phyloP scores from a whole-genome alignment of 306 rosid genomes.

The Vigna reflexopilosa region DNA sequence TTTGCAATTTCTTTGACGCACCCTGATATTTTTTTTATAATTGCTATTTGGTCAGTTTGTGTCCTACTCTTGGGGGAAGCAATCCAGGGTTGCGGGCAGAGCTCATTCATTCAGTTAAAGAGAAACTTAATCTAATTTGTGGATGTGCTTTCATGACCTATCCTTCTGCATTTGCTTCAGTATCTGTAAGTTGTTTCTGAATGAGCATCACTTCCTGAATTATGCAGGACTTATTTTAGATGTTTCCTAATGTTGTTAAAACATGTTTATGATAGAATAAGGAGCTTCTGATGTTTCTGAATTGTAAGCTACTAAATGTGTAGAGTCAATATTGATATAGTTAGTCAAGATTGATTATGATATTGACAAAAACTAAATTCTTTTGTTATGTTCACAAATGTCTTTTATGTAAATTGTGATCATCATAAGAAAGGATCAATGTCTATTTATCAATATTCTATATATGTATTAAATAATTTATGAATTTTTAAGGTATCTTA shows the following conservation, averaged over 20 bases:
- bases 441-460: too few relatives aligned
- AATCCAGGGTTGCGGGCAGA: slow-evolving; percentile 91
- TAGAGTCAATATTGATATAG: too few relatives aligned
- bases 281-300: background rate
- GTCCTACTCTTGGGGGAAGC: slow-evolving; percentile 96
- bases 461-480: too few relatives aligned
- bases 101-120: slow-evolving; percentile 83
- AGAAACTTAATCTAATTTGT: slow-evolving; percentile 75
- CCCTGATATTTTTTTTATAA: slow-evolving; percentile 31
- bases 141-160: slow-evolving; percentile 76
- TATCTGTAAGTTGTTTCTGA: slow-evolving; percentile 74
- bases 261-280: slow-evolving; percentile 30
- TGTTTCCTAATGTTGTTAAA: slow-evolving; percentile 17
- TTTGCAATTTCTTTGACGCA: slow-evolving; percentile 21
- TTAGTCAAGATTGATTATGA: too few relatives aligned
- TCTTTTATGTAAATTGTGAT: too few relatives aligned
- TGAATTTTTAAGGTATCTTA: too few relatives aligned
- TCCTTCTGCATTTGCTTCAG: slow-evolving; percentile 91
- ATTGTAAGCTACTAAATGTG: too few relatives aligned
- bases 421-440: too few relatives aligned
- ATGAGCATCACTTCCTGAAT: slow-evolving; percentile 22
- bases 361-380: too few relatives aligned
- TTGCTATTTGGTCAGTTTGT: slow-evolving; percentile 60
- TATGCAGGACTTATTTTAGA: slow-evolving; percentile 9
- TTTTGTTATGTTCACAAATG: too few relatives aligned